Conservation (phyloP, 805 yeast species). For the Zygosaccharomyces rouxii region DNA sequence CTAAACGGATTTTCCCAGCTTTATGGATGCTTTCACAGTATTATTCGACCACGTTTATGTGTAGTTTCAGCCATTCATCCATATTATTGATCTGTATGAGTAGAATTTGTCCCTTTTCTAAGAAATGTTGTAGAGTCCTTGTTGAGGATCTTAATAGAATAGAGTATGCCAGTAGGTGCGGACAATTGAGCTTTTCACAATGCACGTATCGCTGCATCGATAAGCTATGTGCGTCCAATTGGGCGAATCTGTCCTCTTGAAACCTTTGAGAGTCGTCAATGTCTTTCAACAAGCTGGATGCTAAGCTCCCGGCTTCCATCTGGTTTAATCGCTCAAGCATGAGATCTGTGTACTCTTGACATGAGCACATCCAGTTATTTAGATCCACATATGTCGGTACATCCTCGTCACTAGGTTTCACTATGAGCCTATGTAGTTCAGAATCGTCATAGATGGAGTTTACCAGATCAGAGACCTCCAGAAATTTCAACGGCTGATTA, state of each 20-base stretch:
- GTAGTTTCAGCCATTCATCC: conserved; percentile 37
- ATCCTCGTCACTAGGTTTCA: conserved; percentile 17
- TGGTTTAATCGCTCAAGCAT: conserved; percentile 15
- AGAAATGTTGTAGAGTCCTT: conserved; percentile 22
- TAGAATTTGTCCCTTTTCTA: conserved; percentile 20
- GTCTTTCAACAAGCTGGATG: conserved; percentile 12
- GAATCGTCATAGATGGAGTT: conserved; percentile 16
- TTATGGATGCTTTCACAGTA: neutral
- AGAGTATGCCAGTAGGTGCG: conserved; percentile 33
- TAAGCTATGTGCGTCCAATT: conserved; percentile 26
- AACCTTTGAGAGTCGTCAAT: conserved; percentile 20
- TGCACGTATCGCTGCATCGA: conserved; percentile 26
- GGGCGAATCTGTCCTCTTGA: conserved; percentile 29
- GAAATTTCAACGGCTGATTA: neutral
- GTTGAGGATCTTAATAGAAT: conserved; percentile 24
- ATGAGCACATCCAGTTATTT: conserved; percentile 33
- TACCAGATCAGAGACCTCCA: conserved; percentile 1
- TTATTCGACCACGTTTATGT: conserved; percentile 29
- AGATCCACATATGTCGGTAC: conserved; percentile 31
- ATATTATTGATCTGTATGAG: conserved; percentile 24
- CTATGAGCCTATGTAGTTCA: conserved; percentile 23
- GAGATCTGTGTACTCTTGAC: conserved; percentile 28
- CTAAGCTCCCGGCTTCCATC: conserved; percentile 3
- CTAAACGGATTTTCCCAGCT: neutral
- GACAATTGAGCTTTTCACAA: conserved; percentile 28